phyloP scores from a whole-genome alignment of 495 filamentous ascomycete species.

The Hypoxylon lenormandii region DNA sequence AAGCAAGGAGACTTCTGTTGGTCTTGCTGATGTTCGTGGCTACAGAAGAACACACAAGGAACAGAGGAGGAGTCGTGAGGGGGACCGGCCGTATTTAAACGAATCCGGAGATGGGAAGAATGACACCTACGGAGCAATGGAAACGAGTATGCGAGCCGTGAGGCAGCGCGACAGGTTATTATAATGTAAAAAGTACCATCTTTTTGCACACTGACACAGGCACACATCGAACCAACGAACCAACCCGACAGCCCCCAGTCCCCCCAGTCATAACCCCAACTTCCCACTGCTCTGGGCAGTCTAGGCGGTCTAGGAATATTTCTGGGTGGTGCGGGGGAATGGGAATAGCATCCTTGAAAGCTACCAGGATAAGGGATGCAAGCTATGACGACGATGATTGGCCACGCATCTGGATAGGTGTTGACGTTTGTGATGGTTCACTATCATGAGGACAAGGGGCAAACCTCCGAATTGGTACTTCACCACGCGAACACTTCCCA shows the following conservation, averaged over 20 bases:
- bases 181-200: constrained; percentile 22
- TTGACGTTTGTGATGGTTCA: constrained; percentile 23
- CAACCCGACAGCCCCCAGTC: not conserved
- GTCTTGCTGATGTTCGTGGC: not conserved
- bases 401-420: constrained; percentile 12
- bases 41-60: constrained; percentile 21
- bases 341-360: constrained; percentile 36
- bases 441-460: constrained; percentile 23
- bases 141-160: not conserved
- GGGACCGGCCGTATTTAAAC: constrained; percentile 36
- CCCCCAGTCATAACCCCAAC: constrained; percentile 20
- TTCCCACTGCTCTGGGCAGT: constrained; percentile 7
- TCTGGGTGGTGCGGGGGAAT: constrained; percentile 41
- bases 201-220: not conserved
- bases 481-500: constrained; percentile 9
- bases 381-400: constrained; percentile 31
- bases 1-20: constrained; percentile 24
- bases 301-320: constrained; percentile 33
- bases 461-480: constrained; percentile 18
- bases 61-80: constrained; percentile 14
- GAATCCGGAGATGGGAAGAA: constrained; percentile 19
- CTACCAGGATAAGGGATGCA: constrained; percentile 25
- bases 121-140: not conserved
- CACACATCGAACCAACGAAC: no score
- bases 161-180: constrained; percentile 14